Percentiles rank a stretch among this genome's conserved stretches.
Evolutionary conservation across 2,329 filamentous ascomycete genomes (phyloP).

Genomic region (Pyrenophora tritici-repentis): DNA sequence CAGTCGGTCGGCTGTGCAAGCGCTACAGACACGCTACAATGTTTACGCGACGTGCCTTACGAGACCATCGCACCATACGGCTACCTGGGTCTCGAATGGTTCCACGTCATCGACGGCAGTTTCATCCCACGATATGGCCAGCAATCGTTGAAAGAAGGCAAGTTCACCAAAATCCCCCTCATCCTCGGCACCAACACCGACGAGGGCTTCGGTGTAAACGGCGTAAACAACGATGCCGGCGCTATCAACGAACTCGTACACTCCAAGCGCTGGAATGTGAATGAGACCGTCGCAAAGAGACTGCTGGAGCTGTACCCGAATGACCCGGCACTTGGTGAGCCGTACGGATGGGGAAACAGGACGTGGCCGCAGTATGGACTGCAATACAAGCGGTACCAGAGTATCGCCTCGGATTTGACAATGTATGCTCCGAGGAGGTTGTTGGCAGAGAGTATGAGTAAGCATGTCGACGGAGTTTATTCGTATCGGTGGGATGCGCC

Average conservation of each 20-base stretch:
- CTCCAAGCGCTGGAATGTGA: conserved; percentile 39
- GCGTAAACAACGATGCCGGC: conserved; percentile 51
- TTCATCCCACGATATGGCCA: conserved; percentile 43
- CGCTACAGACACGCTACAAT: conserved; percentile 32
- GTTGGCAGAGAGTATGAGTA: conserved; percentile 31
- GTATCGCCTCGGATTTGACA: conserved; percentile 35
- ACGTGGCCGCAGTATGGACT: conserved; percentile 37
- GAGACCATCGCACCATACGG: conserved; percentile 34
- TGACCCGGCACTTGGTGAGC: conserved; percentile 53
- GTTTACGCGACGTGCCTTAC: conserved; percentile 33
- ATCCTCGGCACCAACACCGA: conserved; percentile 68
- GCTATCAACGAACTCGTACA: conserved; percentile 37
- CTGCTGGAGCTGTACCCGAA: conserved; percentile 39
- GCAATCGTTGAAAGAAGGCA: conserved; percentile 48
- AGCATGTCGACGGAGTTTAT: conserved; percentile 27
- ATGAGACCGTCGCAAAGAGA: conserved; percentile 23
- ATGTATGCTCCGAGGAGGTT: conserved; percentile 37
- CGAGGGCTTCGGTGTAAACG: conserved; percentile 64
- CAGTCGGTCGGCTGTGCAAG: conserved; percentile 29
- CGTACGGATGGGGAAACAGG: conserved; percentile 43
- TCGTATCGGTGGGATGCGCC: conserved; percentile 42
- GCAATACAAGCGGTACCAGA: conserved; percentile 37
- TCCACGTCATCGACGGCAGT: conserved; percentile 36
- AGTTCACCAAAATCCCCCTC: conserved; percentile 66
- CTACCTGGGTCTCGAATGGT: conserved; percentile 38